Percentiles rank a stretch among this genome's conserved stretches.
These are phyloP conservation scores for Plectosphaerella sp. DNA, from an alignment of 2,329 filamentous ascomycete genomes.

Conservation along the genomic window DNA sequence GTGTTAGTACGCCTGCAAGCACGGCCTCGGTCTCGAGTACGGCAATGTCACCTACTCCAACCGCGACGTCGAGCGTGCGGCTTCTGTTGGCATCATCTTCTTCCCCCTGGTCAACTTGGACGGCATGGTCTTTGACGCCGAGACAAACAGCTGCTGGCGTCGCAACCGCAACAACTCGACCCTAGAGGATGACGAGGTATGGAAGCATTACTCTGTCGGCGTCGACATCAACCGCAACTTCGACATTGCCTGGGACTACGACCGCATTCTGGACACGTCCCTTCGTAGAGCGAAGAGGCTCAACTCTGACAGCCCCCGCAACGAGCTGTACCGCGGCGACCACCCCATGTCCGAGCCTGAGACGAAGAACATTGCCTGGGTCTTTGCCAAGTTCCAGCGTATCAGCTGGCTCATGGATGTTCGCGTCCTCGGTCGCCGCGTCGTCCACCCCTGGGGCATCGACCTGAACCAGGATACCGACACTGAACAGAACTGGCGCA, in stretches of 20 bases:
- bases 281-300: conserved; percentile 17
- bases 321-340: conserved; percentile 47
- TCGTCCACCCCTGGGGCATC: conserved; percentile 54
- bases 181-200: conserved; percentile 14
- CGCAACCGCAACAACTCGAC: conserved; percentile 46
- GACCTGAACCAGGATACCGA: conserved; percentile 43
- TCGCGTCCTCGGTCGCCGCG: conserved; percentile 46
- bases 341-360: conserved; percentile 51
- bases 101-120: conserved; percentile 49
- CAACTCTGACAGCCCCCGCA: conserved; percentile 29
- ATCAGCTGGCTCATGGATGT: conserved; percentile 55
- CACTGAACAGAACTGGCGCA: conserved; percentile 45
- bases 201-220: conserved; percentile 24
- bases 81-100: conserved; percentile 47
- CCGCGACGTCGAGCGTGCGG: conserved; percentile 43
- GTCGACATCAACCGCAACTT: conserved; percentile 54
- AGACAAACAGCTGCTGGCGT: conserved; percentile 45
- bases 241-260: conserved; percentile 53
- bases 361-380: conserved; percentile 46
- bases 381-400: conserved; percentile 41
- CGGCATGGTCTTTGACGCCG: conserved; percentile 46
- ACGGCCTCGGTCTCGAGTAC: conserved; percentile 43
- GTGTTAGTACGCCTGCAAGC: conserved; percentile 38
- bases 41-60: conserved; percentile 46
- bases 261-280: conserved; percentile 32